Evolutionary conservation across 352 stramenopile genomes (phyloP), one percentile per base, ranked within the genome.

Genomic region (Blastocystis sp.): DNA sequence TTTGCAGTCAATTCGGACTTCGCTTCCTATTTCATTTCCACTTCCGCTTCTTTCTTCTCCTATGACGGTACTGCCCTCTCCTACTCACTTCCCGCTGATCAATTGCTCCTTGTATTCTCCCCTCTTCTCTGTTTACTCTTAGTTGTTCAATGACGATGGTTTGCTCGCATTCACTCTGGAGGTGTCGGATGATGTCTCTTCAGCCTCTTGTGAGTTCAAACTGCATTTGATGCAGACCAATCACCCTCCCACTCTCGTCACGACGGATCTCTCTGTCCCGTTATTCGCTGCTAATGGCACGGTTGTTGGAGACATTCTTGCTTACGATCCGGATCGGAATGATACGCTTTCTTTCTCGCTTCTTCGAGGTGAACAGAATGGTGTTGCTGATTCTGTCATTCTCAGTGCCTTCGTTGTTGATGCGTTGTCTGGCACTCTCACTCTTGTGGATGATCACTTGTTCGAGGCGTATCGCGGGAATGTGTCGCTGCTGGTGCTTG

Each of bases 241-340:
- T 38, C 14, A 71, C 19, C 64, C 64, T 71, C 64, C 64, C n/a
- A 43, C 48, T 38, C 40, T 71, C 14, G 64, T 38, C n/a, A 43
- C 40, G 21, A 38, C 64, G 17, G 48, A 23, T 40, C 48, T 71
- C 23, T 43, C 34, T 4, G 7, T 71, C 7, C 64, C 64, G 17
- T 43, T 71, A 5, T 71, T 52, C 43, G 2, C 64, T 71, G 64
- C 40, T 23, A 38, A 71, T 9, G 43, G 43, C 43, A 71, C 64
- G 7, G 0, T 38, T 43, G 3, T 71, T 9, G 64, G 64, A 71
- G 48, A 17, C 5, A 38, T 71, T 5, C 48, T 71, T 59, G 66
- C 66, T 61, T 21, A 28, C 19, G 66, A 77, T 77, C 38, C 43
- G n/a, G 66, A 77, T 53, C 17, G 60, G 34, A 53, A 77, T 60